Conservation (phyloP, 352 stramenopile genomes). For the Ochromonadaceae sp. region DNA sequence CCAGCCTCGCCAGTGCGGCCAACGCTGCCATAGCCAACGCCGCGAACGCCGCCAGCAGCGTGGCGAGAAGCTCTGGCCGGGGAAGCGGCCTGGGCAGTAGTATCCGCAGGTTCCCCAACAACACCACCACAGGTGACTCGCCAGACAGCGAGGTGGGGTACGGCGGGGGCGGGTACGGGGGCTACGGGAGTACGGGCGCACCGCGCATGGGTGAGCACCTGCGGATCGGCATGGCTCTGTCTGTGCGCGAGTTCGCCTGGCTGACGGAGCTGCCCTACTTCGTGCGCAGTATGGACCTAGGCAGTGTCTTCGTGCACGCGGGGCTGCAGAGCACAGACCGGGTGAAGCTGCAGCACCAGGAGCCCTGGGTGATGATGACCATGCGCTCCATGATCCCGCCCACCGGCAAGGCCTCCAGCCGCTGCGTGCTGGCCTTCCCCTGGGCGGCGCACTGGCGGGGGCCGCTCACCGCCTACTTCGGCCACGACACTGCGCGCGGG, state of each 20-base stretch:
- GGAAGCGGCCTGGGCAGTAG: too few relatives aligned
- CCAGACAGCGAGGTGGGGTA: conserved; percentile 15
- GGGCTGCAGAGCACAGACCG: too few relatives aligned
- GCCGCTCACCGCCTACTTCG: conserved; percentile 35
- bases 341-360: conserved; percentile 25
- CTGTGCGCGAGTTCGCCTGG: conserved; percentile 26
- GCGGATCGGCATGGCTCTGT: conserved; percentile 24
- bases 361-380: conserved; percentile 33
- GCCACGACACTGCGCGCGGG: conserved; percentile 34
- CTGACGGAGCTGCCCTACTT: conserved; percentile 30
- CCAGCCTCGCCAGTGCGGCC: too few relatives aligned
- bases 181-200: conserved; percentile 17
- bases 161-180: too few relatives aligned
- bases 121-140: too few relatives aligned
- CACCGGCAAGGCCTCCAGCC: neutral
- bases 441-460: conserved; percentile 31
- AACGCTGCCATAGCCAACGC: too few relatives aligned
- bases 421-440: neutral
- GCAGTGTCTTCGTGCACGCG: conserved; percentile 31
- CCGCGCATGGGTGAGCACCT: conserved; percentile 18
- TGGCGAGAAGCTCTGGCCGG: too few relatives aligned
- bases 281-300: conserved; percentile 27
- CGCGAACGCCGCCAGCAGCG: too few relatives aligned
- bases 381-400: conserved; percentile 25
- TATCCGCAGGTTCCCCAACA: too few relatives aligned